A percentile compares a stretch with the other conserved stretches of the same genome.
Conservation (phyloP, 2,329 filamentous ascomycete species). For the Curvularia sp. region DNA sequence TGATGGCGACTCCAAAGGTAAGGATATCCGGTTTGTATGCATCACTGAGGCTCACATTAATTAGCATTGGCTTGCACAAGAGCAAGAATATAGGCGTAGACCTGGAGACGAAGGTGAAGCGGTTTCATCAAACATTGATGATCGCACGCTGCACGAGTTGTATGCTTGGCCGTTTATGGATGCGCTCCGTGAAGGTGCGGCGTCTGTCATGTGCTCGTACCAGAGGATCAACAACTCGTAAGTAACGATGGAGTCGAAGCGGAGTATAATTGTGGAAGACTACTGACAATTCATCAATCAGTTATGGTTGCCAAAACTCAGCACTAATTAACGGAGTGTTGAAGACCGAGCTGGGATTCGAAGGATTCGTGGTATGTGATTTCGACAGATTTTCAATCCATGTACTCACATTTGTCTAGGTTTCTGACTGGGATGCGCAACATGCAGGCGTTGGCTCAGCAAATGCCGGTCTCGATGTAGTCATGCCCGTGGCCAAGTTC, state of each 20-base stretch:
- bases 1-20: conserved; percentile 35
- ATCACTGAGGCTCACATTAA: background rate
- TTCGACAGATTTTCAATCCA: background rate
- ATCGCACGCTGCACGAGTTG: conserved; percentile 69
- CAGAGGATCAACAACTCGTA: conserved; percentile 42
- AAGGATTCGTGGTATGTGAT: conserved; percentile 51
- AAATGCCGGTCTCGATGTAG: conserved; percentile 58
- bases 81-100: conserved; percentile 61
- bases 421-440: conserved; percentile 54
- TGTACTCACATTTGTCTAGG: conserved; percentile 4
- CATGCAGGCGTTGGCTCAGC: conserved; percentile 55
- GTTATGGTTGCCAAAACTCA: conserved; percentile 48
- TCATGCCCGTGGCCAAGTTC: conserved; percentile 48
- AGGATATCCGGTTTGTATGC: background rate
- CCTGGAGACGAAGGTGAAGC: conserved; percentile 59
- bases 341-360: conserved; percentile 60
- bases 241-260: background rate
- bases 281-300: background rate
- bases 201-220: conserved; percentile 66
- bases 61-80: conserved; percentile 55
- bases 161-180: conserved; percentile 72
- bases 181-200: conserved; percentile 63
- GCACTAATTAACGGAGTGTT: conserved; percentile 58
- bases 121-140: conserved; percentile 68
- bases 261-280: background rate